phyloP scores from a whole-genome alignment of 2,329 filamentous ascomycete species.

The Knufia fluminis region DNA sequence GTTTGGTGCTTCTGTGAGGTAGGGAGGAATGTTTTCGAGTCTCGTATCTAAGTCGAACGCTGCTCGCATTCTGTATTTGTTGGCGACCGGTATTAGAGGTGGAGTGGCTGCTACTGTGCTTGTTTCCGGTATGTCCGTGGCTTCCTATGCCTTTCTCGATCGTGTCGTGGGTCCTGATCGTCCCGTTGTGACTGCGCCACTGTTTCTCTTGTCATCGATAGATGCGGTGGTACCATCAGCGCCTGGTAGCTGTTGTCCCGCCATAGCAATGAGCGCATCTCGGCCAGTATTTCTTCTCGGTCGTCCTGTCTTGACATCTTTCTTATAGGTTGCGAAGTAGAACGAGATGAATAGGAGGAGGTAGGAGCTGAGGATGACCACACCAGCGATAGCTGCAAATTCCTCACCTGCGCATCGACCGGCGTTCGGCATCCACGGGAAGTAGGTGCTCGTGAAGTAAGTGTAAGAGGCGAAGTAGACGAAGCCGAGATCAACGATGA shows the following conservation, averaged over 20 bases:
- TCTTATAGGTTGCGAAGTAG: constrained; percentile 91
- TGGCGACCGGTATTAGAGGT: not conserved
- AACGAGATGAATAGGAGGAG: constrained; percentile 97
- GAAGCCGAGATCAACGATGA: constrained; percentile 93
- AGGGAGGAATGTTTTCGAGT: no score
- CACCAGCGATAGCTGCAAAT: constrained; percentile 87
- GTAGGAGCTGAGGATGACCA: constrained; percentile 87
- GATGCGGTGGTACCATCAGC: constrained; percentile 12
- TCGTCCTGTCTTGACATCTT: constrained; percentile 44
- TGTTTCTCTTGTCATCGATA: constrained; percentile 21
- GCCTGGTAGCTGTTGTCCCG: constrained; percentile 55
- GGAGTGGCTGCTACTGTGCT: no score
- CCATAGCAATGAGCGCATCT: constrained; percentile 78
- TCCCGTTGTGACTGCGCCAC: constrained; percentile 30
- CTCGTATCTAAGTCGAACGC: no score
- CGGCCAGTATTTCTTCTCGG: constrained; percentile 56
- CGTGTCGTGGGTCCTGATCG: constrained; percentile 37
- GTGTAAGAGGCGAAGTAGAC: constrained; percentile 99
- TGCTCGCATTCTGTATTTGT: not conserved
- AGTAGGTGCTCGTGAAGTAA: constrained; percentile 92
- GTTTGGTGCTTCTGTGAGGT: no score
- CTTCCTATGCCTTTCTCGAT: constrained; percentile 39
- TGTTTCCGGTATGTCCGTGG: no score
- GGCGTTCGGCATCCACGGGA: constrained; percentile 68
- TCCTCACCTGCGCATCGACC: constrained; percentile 91